phyloP scores from a whole-genome alignment of 768 basidiomycete species.

The Termitomyces sp. region DNA sequence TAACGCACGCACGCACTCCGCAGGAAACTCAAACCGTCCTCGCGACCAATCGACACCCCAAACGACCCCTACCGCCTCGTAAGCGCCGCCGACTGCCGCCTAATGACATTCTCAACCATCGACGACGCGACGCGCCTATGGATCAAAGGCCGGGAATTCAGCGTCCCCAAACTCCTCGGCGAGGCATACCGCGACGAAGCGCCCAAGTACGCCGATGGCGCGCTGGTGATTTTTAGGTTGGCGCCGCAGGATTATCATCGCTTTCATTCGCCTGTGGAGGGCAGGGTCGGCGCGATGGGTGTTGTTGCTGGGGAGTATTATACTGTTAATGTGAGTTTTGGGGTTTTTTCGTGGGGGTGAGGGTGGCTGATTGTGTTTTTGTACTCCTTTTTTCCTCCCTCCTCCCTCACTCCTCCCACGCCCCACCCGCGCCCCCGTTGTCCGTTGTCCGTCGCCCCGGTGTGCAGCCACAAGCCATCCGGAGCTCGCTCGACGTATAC shows the following conservation, averaged over 20 bases:
- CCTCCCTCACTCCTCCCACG: too few relatives aligned
- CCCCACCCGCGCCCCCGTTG: too few relatives aligned
- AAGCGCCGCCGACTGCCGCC: slow-evolving; percentile 91
- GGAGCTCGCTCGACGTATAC: slow-evolving; percentile 86
- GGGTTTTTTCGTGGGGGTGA: too few relatives aligned
- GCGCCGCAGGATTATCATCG: slow-evolving; percentile 97
- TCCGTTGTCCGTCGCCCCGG: too few relatives aligned
- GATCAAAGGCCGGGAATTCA: slow-evolving; percentile 98
- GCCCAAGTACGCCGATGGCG: slow-evolving; percentile 78
- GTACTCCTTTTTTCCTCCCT: too few relatives aligned
- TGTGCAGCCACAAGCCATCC: slow-evolving; percentile 85
- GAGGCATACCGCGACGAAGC: slow-evolving; percentile 67
- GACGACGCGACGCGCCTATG: slow-evolving; percentile 83
- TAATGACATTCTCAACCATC: slow-evolving; percentile 90
- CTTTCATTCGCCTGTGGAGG: slow-evolving; percentile 86
- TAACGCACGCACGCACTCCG: too few relatives aligned
- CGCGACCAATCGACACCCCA: slow-evolving; percentile 68
- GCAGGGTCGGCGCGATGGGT: slow-evolving; percentile 76
- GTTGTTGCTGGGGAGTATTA: slow-evolving; percentile 91
- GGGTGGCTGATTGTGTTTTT: too few relatives aligned
- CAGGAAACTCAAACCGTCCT: slow-evolving; percentile 81
- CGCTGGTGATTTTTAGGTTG: slow-evolving; percentile 83
- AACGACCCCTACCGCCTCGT: slow-evolving; percentile 78
- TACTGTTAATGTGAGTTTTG: slow-evolving; percentile 75
- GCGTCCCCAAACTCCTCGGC: slow-evolving; percentile 73